Conservation (phyloP, 805 yeast species). For the Metschnikowia borealis region DNA sequence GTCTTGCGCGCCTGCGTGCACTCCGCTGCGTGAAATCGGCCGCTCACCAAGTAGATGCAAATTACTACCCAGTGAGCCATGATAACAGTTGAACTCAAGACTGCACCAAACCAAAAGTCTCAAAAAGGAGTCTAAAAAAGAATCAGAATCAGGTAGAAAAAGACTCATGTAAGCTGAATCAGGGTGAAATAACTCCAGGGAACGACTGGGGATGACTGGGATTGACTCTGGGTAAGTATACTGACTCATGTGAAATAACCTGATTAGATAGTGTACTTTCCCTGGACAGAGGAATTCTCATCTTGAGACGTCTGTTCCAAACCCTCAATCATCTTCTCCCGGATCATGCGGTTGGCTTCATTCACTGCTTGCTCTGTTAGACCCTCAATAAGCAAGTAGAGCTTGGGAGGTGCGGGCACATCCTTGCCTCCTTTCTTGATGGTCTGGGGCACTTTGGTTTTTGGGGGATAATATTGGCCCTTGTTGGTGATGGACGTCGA, state of each 20-base stretch:
- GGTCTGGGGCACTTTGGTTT: slow-evolving; percentile 46
- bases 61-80: neutral
- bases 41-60: neutral
- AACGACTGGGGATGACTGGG: too few relatives aligned
- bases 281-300: slow-evolving; percentile 39
- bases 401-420: slow-evolving; percentile 59
- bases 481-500: slow-evolving; percentile 75
- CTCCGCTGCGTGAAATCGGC: neutral
- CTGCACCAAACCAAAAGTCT: too few relatives aligned
- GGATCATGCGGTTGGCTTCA: slow-evolving; percentile 55
- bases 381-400: slow-evolving; percentile 77
- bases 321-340: slow-evolving; percentile 54
- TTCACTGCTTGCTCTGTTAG: slow-evolving; percentile 54
- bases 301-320: slow-evolving; percentile 46
- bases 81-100: too few relatives aligned
- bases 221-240: too few relatives aligned
- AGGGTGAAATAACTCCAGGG: too few relatives aligned
- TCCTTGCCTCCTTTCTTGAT: slow-evolving; percentile 44
- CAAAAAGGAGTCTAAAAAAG: too few relatives aligned
- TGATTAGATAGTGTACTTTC: slow-evolving; percentile 44
- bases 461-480: slow-evolving; percentile 62
- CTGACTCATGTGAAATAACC: neutral
- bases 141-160: too few relatives aligned
- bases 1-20: neutral
- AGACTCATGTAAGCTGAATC: too few relatives aligned